Conservation (phyloP, 306 rosid species). For the Chamaecrista fasciculata region DNA sequence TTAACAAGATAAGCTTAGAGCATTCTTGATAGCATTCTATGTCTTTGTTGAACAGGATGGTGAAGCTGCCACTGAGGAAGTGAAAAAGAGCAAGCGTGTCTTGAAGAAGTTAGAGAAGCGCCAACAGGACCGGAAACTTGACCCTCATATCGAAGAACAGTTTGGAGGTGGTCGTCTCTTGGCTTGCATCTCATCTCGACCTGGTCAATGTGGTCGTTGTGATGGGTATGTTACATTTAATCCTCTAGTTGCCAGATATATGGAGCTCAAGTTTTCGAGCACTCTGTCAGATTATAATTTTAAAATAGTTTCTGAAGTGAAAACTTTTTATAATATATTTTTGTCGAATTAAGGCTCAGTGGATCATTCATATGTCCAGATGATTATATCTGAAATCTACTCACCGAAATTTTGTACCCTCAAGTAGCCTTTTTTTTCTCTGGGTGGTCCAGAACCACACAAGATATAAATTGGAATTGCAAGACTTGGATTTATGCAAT, state of each 20-base stretch:
- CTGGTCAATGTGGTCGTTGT: constrained; percentile 64
- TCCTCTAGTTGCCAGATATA: not conserved
- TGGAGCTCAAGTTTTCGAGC: not conserved
- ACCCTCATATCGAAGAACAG: constrained; percentile 56
- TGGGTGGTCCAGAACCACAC: not conserved
- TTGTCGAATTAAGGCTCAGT: not conserved
- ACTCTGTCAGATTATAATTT: not conserved
- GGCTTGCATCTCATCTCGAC: constrained; percentile 63
- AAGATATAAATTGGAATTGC: not conserved
- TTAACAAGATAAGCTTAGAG: not conserved
- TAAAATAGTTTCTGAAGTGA: not conserved
- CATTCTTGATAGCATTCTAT: not conserved
- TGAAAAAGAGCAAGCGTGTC: constrained; percentile 55
- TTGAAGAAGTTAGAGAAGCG: constrained; percentile 56
- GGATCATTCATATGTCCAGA: not conserved
- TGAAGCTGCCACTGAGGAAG: constrained; percentile 52
- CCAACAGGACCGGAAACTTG: constrained; percentile 42
- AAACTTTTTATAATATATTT: not conserved
- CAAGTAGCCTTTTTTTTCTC: not conserved
- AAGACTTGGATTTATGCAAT: not conserved
- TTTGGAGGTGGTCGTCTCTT: constrained; percentile 56
- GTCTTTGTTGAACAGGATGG: constrained; percentile 34
- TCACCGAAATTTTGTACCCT: not conserved
- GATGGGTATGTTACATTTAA: constrained; percentile 46
- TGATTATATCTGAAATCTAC: not conserved